These are phyloP conservation scores for Pseudogymnoascus sp. DNA, from an alignment of 2,329 filamentous ascomycete genomes.

Conservation along the genomic window DNA sequence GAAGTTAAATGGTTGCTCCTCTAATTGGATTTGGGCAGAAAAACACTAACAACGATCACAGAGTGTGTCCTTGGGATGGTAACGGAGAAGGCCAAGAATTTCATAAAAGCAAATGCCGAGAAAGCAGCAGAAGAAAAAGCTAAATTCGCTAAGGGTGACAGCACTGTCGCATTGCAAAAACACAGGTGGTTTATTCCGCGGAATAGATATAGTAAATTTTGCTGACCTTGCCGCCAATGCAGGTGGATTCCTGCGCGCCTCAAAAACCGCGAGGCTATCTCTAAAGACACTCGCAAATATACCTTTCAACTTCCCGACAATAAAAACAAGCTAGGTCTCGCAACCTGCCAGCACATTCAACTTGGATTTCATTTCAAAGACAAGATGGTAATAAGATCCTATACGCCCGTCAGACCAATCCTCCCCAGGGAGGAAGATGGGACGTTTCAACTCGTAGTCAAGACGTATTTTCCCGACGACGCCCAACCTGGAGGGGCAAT, in stretches of 20 bases:
- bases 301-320: constrained; percentile 38
- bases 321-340: constrained; percentile 36
- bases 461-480: constrained; percentile 42
- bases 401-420: constrained; percentile 43
- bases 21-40: background rate
- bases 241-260: constrained; percentile 40
- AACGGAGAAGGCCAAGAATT: constrained; percentile 40
- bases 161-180: constrained; percentile 33
- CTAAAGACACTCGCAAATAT: constrained; percentile 38
- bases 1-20: constrained; percentile 36
- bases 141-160: constrained; percentile 21
- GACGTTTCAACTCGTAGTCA: constrained; percentile 42
- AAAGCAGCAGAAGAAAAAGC: constrained; percentile 32
- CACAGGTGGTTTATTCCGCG: constrained; percentile 22
- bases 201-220: background rate
- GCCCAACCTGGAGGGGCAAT: constrained; percentile 45
- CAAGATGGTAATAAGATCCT: constrained; percentile 42
- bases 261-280: constrained; percentile 31
- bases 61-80: constrained; percentile 43
- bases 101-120: constrained; percentile 38
- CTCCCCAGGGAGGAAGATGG: constrained; percentile 33
- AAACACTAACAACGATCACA: constrained; percentile 17
- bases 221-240: background rate
- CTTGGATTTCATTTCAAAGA: constrained; percentile 45
- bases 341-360: constrained; percentile 45